Evolutionary conservation across 176 grass and related monocot genomes (phyloP).

Genomic region (Dactylis glomerata): DNA sequence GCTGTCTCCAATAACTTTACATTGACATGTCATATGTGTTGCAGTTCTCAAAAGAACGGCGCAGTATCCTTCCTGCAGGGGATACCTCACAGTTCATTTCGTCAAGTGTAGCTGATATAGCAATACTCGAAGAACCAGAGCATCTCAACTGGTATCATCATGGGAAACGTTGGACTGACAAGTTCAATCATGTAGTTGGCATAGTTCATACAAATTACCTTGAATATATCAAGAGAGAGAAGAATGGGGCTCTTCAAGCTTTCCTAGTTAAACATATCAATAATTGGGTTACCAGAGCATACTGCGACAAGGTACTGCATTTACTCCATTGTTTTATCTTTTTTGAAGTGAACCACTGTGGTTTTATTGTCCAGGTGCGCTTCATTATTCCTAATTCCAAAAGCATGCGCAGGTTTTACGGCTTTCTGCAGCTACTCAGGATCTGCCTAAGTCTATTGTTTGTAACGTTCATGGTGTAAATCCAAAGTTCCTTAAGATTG

Average conservation of each 20-base stretch:
- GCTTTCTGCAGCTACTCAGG: conserved; percentile 85
- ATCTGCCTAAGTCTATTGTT: conserved; percentile 77
- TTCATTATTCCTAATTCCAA: not conserved
- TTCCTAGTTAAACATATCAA: conserved; percentile 97
- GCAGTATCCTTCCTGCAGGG: conserved; percentile 92
- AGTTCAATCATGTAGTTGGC: conserved; percentile 95
- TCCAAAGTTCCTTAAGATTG: conserved; percentile 69
- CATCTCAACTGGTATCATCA: conserved; percentile 99
- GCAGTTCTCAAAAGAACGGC: conserved; percentile 87
- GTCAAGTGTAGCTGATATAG: conserved; percentile 90
- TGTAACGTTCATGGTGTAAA: conserved; percentile 96
- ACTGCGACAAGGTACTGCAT: conserved; percentile 79
- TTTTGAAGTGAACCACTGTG: too few species aligned
- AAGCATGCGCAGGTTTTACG: conserved; percentile 61
- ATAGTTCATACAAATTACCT: conserved; percentile 97
- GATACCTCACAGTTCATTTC: conserved; percentile 88
- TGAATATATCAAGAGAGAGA: conserved; percentile 97
- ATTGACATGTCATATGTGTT: not conserved
- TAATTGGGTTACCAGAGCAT: conserved; percentile 86
- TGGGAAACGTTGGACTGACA: conserved; percentile 94
- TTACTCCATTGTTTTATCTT: too few species aligned
- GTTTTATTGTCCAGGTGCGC: not conserved
- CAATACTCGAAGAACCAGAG: conserved; percentile 95
- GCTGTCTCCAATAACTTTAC: not conserved
- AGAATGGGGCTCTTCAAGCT: conserved; percentile 80